Base-by-base conservation (phyloP, 2,329 filamentous ascomycete genomes). In the Xylaria polymorpha region DNA sequence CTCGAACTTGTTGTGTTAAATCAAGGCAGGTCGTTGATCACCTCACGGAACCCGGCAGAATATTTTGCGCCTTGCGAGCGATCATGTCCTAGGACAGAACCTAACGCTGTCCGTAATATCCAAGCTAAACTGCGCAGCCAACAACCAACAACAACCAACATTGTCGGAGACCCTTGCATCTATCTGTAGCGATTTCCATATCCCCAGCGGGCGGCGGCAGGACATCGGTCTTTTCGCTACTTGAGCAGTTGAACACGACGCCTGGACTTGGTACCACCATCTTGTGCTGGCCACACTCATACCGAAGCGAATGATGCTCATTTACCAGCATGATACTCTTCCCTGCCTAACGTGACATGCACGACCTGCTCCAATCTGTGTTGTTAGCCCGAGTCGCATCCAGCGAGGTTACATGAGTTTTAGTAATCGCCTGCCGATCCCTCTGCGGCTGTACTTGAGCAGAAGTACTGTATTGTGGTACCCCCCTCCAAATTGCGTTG, bases 351-450 rank as follows among this genome's bases (percentile, higher is more conserved):
- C 29, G 66, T 61, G 56, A 65, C 67, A 67, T 57, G 62, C 32
- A 64, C 57, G 43, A 65, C 61, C 39, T 66, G 43, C 56, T 57
- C 46, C 55, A 61, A 61, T 53, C 12, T 32, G 50, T 51, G 41
- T 25, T 66, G 67, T 67, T 68, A 18, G 61, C 29, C 44, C 51
- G 37, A 61, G 58, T 64, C 53, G 56, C 59, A 57, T 56, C 18
- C 14, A 44, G 29, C 57, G 43, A 41, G 48, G 67, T 70, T 67
- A 67, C 69, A 71, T 70, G 61, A 59, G 22, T 53, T 70, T 72
- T 72, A 72, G 70, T 72, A 71, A 71, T 72, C 65, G n/a, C 15
- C 53, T 65, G 68, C 59, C 61, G 67, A 72, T 70, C 69, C 32
- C 57, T 70, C 58, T 64, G 64, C 61, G 50, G 63, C 67, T 62